Conservation (phyloP, 306 rosid genomes). For the Prunus fruticosa region DNA sequence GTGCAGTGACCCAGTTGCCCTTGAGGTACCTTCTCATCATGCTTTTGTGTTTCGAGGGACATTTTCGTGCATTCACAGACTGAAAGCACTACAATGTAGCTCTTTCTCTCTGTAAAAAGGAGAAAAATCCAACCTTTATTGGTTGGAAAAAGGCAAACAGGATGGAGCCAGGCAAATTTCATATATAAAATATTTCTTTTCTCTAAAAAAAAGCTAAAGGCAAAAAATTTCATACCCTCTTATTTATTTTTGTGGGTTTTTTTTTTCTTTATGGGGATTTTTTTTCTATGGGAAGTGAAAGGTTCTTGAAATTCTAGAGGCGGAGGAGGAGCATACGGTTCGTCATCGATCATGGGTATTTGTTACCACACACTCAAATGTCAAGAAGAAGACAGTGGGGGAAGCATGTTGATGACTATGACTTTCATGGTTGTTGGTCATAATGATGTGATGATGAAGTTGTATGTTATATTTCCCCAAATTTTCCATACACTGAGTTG, state of each 20-base stretch:
- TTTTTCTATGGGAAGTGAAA: not conserved
- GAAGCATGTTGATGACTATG: constrained; percentile 20
- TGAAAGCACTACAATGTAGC: constrained; percentile 57
- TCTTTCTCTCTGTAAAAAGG: constrained; percentile 37
- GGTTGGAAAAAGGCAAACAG: constrained; percentile 61
- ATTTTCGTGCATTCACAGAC: constrained; percentile 49
- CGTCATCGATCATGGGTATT: constrained; percentile 27
- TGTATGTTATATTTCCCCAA: constrained; percentile 18
- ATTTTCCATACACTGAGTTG: constrained; percentile 9
- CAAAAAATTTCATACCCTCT: constrained; percentile 15
- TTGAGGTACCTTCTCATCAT: constrained; percentile 41
- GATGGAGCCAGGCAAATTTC: constrained; percentile 54
- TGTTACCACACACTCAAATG: constrained; percentile 15
- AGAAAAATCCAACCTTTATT: constrained; percentile 39
- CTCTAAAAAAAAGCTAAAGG: not conserved
- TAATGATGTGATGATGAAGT: constrained; percentile 15
- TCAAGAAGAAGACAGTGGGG: constrained; percentile 13
- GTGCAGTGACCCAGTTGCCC: constrained; percentile 45
- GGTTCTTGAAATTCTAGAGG: constrained; percentile 5
- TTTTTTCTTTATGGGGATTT: constrained; percentile 7
- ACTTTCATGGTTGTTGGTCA: constrained; percentile 8
- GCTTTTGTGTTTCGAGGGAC: constrained; percentile 56
- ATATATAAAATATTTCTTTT: constrained; percentile 8
- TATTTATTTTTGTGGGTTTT: constrained; percentile 12
- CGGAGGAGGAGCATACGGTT: constrained; percentile 23